These are phyloP conservation scores for Pythium dissimile DNA, from an alignment of 352 stramenopile genomes.

Conservation along the genomic window DNA sequence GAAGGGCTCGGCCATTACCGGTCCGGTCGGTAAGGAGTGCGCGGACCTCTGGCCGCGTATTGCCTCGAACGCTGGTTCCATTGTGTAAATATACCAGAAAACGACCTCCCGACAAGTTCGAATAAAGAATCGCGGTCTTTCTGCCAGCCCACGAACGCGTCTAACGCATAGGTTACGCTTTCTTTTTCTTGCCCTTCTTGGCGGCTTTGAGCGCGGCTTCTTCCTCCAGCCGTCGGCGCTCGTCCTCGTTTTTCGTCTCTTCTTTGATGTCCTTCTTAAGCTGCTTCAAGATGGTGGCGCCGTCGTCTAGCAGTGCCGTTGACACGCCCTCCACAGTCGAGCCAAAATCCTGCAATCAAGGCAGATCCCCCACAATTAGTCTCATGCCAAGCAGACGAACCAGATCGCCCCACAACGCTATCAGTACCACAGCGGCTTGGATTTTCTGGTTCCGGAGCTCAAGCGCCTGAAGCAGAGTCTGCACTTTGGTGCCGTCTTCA, in stretches of 20 bases:
- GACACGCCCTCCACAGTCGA: conserved; percentile 50
- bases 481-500: conserved; percentile 35
- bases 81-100: conserved; percentile 94
- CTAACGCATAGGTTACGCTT: conserved; percentile 25
- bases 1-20: conserved; percentile 99
- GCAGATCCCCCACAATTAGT: background rate
- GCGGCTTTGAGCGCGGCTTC: conserved; percentile 69
- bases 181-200: conserved; percentile 84
- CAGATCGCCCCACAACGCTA: background rate
- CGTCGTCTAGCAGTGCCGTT: conserved; percentile 52
- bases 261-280: conserved; percentile 83
- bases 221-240: conserved; percentile 65
- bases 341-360: conserved; percentile 31
- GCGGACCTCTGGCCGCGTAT: conserved; percentile 99
- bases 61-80: conserved; percentile 98
- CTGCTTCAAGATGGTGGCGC: conserved; percentile 53
- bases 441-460: conserved; percentile 56
- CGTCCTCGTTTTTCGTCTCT: conserved; percentile 71
- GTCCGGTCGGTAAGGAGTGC: conserved; percentile 99
- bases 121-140: conserved; percentile 30
- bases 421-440: conserved; percentile 40
- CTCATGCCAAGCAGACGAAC: no score
- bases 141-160: background rate
- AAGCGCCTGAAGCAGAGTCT: conserved; percentile 65
- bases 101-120: conserved; percentile 5